Evolutionary conservation across 345 rosid genomes (phyloP), one percentile per base, ranked within the genome.

Genomic region (Arabidopsis suecica): DNA sequence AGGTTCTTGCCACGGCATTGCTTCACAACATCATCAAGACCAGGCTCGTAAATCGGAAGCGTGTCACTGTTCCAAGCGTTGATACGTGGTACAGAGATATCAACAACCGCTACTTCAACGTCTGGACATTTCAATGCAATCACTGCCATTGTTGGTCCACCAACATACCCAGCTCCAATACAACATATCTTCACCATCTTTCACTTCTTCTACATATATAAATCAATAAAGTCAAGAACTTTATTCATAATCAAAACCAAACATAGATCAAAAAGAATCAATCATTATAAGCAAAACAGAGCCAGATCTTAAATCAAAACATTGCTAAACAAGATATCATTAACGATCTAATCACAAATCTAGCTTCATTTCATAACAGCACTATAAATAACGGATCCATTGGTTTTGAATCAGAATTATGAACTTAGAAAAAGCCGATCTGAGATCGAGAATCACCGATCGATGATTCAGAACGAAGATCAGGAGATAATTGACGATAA

Each of bases 141-240:
- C 28, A 89, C 84, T 6, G 91, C 91, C 95, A 89, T 89, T 41
- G 91, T 88, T 9, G 90, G 93, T 47, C 93, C 90, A 7, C 90
- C 90, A 10, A 88, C 90, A 71, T 86, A 88, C 2, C 93, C 93
- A 23, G 93, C 93, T 71, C 93, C 89, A 30, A 88, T 86, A 80
- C 93, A 88, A 54, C 92, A 86, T 64, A 88, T 86, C 86, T 88
- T 88, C 86, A 88, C 91, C 90, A 86, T 84, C 73, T 59, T 83
- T 34, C 12, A 30, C 10, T 25, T 40, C 5, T 18, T 51, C 68
- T 68, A 25, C 57, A 2, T 3, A 10, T 16, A 14, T n/a, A 4
- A n/a, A 32, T 42, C 62, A 40, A 64, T 22, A 54, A 32, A 40
- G 38, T 16, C 54, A 22, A 13, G 4, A 61, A 5, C 22, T 42